Percentiles rank a stretch among this genome's conserved stretches.
Conservation (phyloP, 2,329 filamentous ascomycete species). For the Shiraia sp. region DNA sequence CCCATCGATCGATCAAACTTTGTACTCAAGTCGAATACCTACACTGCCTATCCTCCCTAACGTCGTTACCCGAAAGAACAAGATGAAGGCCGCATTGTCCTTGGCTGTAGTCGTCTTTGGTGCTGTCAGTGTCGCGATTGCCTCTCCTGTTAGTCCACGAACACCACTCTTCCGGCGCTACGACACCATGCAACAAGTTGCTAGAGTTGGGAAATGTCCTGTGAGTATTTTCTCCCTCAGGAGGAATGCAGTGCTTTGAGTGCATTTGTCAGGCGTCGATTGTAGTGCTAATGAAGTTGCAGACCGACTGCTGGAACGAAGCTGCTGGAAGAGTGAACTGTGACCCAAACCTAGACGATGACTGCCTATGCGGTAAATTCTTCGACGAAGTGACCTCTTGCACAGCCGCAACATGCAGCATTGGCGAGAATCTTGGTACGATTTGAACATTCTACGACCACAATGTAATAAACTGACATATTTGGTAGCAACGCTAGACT, state of each 20-base stretch:
- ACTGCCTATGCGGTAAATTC: conserved; percentile 38
- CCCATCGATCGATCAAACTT: conserved; percentile 4
- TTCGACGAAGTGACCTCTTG: conserved; percentile 38
- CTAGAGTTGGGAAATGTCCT: conserved; percentile 27
- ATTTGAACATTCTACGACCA: not conserved
- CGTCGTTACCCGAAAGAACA: no score
- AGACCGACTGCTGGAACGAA: conserved; percentile 42
- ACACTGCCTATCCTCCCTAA: not conserved
- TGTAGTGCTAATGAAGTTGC: not conserved
- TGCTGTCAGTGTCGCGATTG: conserved; percentile 16
- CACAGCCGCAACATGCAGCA: conserved; percentile 29
- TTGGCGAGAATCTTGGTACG: conserved; percentile 39
- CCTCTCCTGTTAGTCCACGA: conserved; percentile 21
- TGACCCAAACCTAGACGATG: conserved; percentile 36
- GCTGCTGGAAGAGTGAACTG: conserved; percentile 29
- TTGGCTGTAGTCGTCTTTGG: conserved; percentile 14
- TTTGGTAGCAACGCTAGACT: conserved; percentile 13
- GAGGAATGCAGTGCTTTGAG: not conserved
- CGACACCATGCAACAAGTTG: conserved; percentile 14
- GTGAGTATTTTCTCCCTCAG: conserved; percentile 17
- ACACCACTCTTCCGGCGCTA: conserved; percentile 5
- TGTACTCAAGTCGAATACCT: conserved; percentile 10
- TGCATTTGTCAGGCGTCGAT: not conserved
- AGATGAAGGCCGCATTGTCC: conserved; percentile 22
- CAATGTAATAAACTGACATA: conserved; percentile 1